Base-by-base conservation (phyloP, 2,329 filamentous ascomycete genomes). In the Apiospora pterosperma region DNA sequence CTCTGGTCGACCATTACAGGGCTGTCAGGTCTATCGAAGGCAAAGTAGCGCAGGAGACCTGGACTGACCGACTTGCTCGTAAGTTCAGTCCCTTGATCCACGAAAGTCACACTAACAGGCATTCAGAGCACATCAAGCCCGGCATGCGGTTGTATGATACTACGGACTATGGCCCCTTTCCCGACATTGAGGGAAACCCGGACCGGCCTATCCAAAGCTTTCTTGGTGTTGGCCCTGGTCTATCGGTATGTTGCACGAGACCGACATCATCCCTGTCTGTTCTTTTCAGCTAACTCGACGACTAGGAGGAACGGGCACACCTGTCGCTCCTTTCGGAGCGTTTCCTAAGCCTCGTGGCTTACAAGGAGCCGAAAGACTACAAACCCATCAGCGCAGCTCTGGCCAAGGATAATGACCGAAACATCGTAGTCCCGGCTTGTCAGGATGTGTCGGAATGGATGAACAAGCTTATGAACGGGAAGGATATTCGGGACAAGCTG, bases 151-250 rank as follows among this genome's bases (percentile, higher is more conserved):
- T 88, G 1, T 70, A 77, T 2, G 80, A 81, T 58, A 77, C 76
- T 1, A 81, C 85, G 2, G 84, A 88, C 72, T 84, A 85, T 59
- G 81, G 81, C 1, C 82, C 83, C 0, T 80, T 87, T 59, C 81
- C 84, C 0, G 79, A 79, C 19, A 79, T 84, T 66, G 80, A 81
- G 48, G 79, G 76, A 42, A 73, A 73, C 19, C 69, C 75, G 21
- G 73, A 72, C 1, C 68, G 73, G 0, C 76, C 81, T 0, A 74
- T 85, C 2, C 77, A 83, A 48, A 73, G 81, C 14, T 74, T 79
- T 1, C 73, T 87, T 6, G 75, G 80, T n/a, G 71, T 85, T 25
- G 86, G 85, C 0, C 85, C 86, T 3, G 75, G 76, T 1, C 80
- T 81, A 42, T 84, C 84, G 14, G 85, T 87, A 76, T 61, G 80